Base-by-base conservation (phyloP, 2,329 filamentous ascomycete species). In the Fonsecaea monophora region DNA sequence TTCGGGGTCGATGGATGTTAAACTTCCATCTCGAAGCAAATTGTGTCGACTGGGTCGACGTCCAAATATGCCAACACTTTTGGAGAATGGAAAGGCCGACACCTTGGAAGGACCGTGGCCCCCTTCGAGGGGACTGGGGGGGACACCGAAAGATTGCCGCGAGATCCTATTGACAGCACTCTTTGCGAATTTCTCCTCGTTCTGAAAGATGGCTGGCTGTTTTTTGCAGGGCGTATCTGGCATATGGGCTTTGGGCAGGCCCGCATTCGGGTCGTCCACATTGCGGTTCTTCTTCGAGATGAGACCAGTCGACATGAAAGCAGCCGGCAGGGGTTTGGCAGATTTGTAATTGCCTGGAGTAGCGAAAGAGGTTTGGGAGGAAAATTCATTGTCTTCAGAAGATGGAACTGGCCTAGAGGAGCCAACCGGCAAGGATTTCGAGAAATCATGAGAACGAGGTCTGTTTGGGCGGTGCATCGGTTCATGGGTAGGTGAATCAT, bases 171-270 rank as follows among this genome's bases (percentile, higher is more conserved):
- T 80, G 79, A 90, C 90, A 62, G 89, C 83, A 8, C 83, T 82
- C 71, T 85, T 89, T 25, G 84, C 80, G 40, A 80, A 79, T 54
- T 84, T 82, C 57, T 81, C 76, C 12, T 88, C 86, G 60, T 90
- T 87, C 73, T 90, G 84, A 79, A 94, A 87, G 65, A 90, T 81
- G 71, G 87, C 89, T 4, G 85, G 82, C 61, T 90, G 89, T 76
- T 95, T 93, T 82, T 98, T 99, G 80, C 95, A 98, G 0, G 95
- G 95, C 1, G 95, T 99, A 76, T 98, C 95, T 0, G 95, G 94
- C 84, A 96, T 94, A 35, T 86, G 85, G 74, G 87, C 82, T 75
- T 90, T 88, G 78, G 84, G 85, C 34, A 80, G 80, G 30, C 81
- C 82, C 71, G 81, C 79, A 75, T 82, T 79, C 70, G 77, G 86